Base-by-base conservation (phyloP, 108 stramenopile genomes). In the Nitzschia sp. region DNA sequence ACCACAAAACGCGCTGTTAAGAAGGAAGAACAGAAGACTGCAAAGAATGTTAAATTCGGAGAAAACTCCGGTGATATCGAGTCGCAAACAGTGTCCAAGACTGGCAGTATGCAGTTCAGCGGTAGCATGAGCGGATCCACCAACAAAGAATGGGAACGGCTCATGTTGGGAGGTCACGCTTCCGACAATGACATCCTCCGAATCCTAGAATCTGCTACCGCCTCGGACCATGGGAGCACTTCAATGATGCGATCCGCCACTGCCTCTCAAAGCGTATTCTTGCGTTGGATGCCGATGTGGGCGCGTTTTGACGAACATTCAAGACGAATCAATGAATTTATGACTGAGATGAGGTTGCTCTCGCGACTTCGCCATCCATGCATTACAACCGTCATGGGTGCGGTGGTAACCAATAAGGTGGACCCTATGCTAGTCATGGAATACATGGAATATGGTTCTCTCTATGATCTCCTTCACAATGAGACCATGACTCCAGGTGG, bases 391-490 rank as follows among this genome's bases (percentile, higher is more conserved):
- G 79, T 80, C 34, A 77, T 71, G 70, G 78, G 71, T 25, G 57
- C 77, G 0, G 83, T 84, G 4, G 57, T 79, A 13, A 56, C 62
- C 13, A 15, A 30, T 22, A 41, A n/a, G 3, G 35, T 35, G 17
- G 85, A 85, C 31, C 85, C 85, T n/a, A 68, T 81, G 72, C 45
- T 76, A 2, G 61, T 85, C n/a, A 80, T 85, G 85, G 85, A 85
- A 57, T 83, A 75, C 64, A 85, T 85, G 85, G 69, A 77, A 33
- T 41, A 63, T 35, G 85, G 85, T 3, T 82, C 81, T 4, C 48
- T 85, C 31, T 82, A 83, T 41, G 81, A 82, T 44, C 45, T 88
- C 1, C 36, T 88, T 1, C 83, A 82, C 67, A 88, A 88, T 64
- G 76, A 80, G 15, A 78, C 86, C n/a, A 63, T 84, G 41, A 11